Evolutionary conservation across 176 grass and related monocot genomes (phyloP), one percentile per base, ranked within the genome.

Genomic region (Oryza punctata): DNA sequence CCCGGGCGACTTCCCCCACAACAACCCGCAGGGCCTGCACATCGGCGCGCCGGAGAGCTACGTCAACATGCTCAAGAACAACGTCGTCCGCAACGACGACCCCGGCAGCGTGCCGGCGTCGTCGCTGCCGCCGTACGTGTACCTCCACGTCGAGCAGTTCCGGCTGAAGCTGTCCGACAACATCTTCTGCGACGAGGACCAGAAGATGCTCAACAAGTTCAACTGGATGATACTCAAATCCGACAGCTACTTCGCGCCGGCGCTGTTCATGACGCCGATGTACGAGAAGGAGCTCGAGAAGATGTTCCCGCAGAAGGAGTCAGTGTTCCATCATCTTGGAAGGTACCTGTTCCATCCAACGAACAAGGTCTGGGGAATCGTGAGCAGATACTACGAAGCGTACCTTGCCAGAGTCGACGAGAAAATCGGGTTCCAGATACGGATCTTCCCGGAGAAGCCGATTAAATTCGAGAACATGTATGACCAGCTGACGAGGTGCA

Each of bases 191-290:
- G 92, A 93, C 40, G 87, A 97, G 73, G 91, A 94, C 63, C 91
- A 97, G 84, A 15, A 10, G 29, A 3, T 79, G 60, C 91, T 97
- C 7, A 10, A 6, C 79, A 97, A 88, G 87, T 97, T 97, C 85
- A 88, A 44, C 65, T 96, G 94, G 94, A 93, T 96, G 94, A 16
- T 93, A 6, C 85, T 96, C 8, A 93, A 93, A 47, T 96, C 94
- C 11, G 91, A 96, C 81, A 93, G 86, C 79, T 96, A 96, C 91
- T 96, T 96, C 80, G 82, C 84, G 70, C 90, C 94, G 30, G 94
- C 94, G 59, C 63, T 96, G 7, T 96, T 96, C 87, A 85, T 96
- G 5, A 89, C 91, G 80, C 91, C 91, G 0, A 27, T 41, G 79
- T 96, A 89, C 66, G 80, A 93, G 75, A 50, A 65, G 2, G 94